Evolutionary conservation across 345 rosid species (phyloP), one percentile per base, ranked within the genome.

Genomic region (sweet orange (Citrus sinensis)): DNA sequence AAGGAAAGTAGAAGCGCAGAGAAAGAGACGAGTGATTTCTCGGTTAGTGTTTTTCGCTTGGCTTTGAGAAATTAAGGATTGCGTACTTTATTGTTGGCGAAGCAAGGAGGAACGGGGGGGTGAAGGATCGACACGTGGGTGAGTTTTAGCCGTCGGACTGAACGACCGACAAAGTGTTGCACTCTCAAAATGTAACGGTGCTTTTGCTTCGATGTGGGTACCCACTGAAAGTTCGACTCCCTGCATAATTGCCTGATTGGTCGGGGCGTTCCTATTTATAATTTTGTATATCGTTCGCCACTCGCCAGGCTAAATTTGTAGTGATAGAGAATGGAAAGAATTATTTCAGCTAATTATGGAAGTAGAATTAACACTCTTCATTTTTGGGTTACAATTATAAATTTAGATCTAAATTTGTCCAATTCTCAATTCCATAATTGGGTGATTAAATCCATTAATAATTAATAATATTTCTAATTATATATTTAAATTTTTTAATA

Each of bases 81-180:
- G 37, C 17, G 73, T 24, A 1, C 17, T 69, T 69, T 35, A 13
- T 14, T 69, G 69, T 34, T 69, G 61, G 6, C 32, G 70, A 60
- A 59, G 19, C 8, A 25, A 64, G 7, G 9, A 64, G 78, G 17
- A 81, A 76, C 19, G 63, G 83, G 60, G 80, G 64, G 71, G 75
- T 30, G 74, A 29, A 17, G 27, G 72, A 62, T 5, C 16, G 85
- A 81, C 91, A 86, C 87, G 89, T 86, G 87, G 69, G 76, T 10
- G 10, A 37, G 70, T 1, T 24, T 73, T 62, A 81, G 0, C 82
- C 82, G 83, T 75, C 67, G 34, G 82, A 24, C 78, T 62, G 74
- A 71, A 80, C 82, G 72, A 84, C 89, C 85, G 83, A 84, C 82
- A 84, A 69, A 56, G 76, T 66, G 46, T 73, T 74, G 51, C 35